phyloP scores from a whole-genome alignment of 768 basidiomycete species.

The Mycena kentingensis region DNA sequence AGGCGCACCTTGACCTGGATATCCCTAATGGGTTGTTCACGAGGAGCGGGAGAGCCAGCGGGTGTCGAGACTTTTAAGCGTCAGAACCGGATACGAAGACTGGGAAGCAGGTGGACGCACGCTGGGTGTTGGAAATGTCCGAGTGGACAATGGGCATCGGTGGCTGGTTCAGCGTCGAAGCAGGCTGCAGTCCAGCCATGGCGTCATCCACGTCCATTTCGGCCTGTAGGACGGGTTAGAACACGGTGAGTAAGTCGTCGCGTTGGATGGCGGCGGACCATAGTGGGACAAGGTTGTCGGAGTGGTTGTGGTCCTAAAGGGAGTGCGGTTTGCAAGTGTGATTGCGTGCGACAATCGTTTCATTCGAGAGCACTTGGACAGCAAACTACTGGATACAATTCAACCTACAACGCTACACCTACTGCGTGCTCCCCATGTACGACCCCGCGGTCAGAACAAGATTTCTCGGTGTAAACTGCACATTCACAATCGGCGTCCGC shows the following conservation, averaged over 20 bases:
- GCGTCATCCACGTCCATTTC: constrained; percentile 46
- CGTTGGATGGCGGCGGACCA: constrained; percentile 2
- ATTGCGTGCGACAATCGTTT: no score
- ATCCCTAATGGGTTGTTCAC: constrained; percentile 71
- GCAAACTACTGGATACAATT: no score
- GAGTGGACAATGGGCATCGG: constrained; percentile 20
- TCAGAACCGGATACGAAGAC: background rate
- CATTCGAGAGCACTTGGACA: no score
- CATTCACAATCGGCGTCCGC: constrained; percentile 88
- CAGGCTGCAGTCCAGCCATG: constrained; percentile 24
- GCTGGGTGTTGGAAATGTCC: constrained; percentile 22
- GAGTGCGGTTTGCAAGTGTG: background rate
- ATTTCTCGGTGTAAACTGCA: constrained; percentile 94
- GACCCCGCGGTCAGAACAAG: constrained; percentile 49
- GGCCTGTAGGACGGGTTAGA: constrained; percentile 3
- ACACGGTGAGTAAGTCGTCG: background rate
- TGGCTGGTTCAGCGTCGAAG: constrained; percentile 19
- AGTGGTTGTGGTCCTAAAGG: background rate
- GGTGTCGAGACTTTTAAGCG: constrained; percentile 8
- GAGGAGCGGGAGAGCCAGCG: constrained; percentile 32
- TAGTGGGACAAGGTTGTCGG: background rate
- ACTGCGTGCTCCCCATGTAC: background rate
- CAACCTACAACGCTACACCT: no score
- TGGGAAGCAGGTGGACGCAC: constrained; percentile 7
- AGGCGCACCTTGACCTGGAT: constrained; percentile 83